Percentiles rank a stretch among this genome's conserved stretches.
These are phyloP conservation scores for Apiospora kogelbergensis DNA, from an alignment of 2,329 filamentous ascomycete genomes.

Conservation along the genomic window DNA sequence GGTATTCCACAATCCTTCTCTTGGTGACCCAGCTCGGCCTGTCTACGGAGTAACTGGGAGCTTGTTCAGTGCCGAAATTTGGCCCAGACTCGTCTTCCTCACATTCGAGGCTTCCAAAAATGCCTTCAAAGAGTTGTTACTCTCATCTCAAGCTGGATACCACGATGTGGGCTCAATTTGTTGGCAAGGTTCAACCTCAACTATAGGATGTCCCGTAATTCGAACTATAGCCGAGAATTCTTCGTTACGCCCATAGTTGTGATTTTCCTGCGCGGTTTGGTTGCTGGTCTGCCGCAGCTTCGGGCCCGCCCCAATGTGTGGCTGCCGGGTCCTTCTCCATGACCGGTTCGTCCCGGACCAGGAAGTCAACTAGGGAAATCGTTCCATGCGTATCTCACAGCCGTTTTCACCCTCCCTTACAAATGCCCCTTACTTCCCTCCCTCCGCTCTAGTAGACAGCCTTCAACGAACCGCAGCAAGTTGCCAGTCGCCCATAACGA, in stretches of 20 bases:
- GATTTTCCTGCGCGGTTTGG: neutral
- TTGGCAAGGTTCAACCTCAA: neutral
- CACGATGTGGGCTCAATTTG: neutral
- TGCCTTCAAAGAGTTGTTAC: too few relatives aligned
- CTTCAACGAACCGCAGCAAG: neutral
- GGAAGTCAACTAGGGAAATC: too few relatives aligned
- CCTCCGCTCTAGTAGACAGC: neutral
- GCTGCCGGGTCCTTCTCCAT: neutral
- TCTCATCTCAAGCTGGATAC: neutral
- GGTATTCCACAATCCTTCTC: neutral
- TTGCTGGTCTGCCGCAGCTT: neutral
- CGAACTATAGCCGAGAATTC: neutral
- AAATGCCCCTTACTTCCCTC: neutral
- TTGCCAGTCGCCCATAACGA: neutral
- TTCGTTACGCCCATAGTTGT: neutral
- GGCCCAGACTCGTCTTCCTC: neutral
- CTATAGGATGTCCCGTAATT: too few relatives aligned
- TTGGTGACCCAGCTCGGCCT: neutral
- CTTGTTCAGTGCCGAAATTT: neutral
- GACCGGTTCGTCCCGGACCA: neutral
- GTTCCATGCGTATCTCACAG: too few relatives aligned
- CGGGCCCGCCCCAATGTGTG: neutral
- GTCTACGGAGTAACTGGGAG: neutral
- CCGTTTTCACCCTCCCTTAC: neutral
- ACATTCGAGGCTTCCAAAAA: too few relatives aligned